Evolutionary conservation across 2,329 filamentous ascomycete species (phyloP), one percentile per base, ranked within the genome.

Genomic region (Fusarium setosum): DNA sequence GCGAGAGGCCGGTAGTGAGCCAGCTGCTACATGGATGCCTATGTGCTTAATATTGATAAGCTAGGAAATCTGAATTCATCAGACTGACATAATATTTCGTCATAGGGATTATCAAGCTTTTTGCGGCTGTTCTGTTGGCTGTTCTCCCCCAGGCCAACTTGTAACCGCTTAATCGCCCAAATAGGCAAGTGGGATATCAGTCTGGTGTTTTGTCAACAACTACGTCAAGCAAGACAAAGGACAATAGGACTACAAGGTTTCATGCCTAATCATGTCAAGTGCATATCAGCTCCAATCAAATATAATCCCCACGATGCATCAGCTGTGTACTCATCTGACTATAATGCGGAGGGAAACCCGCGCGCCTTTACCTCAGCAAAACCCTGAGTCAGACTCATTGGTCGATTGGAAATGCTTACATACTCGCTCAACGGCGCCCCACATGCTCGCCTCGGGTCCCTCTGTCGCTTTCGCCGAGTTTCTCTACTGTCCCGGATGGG

Each of bases 391-490:
- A 61, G 56, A 57, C 37, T 37, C n/a, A 64, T 50, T 53, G 26
- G 59, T 6, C 24, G 63, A 67, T 67, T 67, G 60, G 38, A 68
- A 68, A 67, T 67, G 65, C 64, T 67, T 53, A 67, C 65, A 45
- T 52, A 67, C 37, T 9, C 26, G 52, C 32, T 49, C 47, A 68
- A 58, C 49, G 40, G 52, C 21, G 31, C 50, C 65, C 64, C 64
- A 64, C 65, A 31, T 38, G 29, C 56, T 56, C 60, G 56, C 59
- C 52, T 67, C 60, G 64, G 60, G 18, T 23, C 18, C 32, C 42
- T 56, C 52, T 9, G 24, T 48, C 59, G 64, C 65, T 45, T 68
- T 67, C 65, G 64, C 65, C 65, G 64, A 68, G 64, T 64, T 68
- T 67, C 65, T 68, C 15, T n/a, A n/a, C n/a, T 48, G 21, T 38